These are phyloP conservation scores for Suillus fuscotomentosus DNA, from an alignment of 768 basidiomycete genomes.

Conservation along the genomic window DNA sequence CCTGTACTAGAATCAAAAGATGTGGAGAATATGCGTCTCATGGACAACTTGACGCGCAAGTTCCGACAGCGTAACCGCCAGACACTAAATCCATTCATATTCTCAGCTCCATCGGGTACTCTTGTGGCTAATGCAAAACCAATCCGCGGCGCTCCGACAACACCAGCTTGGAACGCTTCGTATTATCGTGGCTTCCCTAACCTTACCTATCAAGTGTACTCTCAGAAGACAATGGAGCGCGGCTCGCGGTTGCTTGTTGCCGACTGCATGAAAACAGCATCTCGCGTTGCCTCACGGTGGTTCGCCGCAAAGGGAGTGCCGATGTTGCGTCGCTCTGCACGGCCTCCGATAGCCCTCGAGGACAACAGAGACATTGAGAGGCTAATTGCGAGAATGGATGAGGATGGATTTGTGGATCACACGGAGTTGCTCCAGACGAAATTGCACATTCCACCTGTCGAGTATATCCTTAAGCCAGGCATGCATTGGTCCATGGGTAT, in stretches of 20 bases:
- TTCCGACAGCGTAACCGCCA: conserved; percentile 23
- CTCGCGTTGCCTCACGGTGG: conserved; percentile 73
- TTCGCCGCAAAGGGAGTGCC: conserved; percentile 58
- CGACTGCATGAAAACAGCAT: conserved; percentile 83
- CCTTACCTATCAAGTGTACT: conserved; percentile 43
- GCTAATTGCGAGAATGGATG: conserved; percentile 48
- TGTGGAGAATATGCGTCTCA: conserved; percentile 27
- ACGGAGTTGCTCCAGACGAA: conserved; percentile 33
- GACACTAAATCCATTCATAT: conserved; percentile 24
- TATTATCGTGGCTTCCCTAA: conserved; percentile 50
- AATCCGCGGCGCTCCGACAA: conserved; percentile 26
- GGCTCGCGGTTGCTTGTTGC: conserved; percentile 62
- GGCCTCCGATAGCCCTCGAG: conserved; percentile 28
- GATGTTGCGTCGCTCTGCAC: conserved; percentile 55
- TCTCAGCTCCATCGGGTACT: conserved; percentile 20
- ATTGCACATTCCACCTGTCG: conserved; percentile 34
- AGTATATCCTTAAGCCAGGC: conserved; percentile 51
- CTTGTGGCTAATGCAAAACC: conserved; percentile 31
- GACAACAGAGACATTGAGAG: conserved; percentile 37
- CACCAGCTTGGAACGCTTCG: conserved; percentile 27
- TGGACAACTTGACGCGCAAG: conserved; percentile 27
- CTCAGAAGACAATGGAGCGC: conserved; percentile 19
- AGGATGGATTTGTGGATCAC: conserved; percentile 43
- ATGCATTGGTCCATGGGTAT: conserved; percentile 72
- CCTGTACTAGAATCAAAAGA: conserved; percentile 16